Base-by-base conservation (phyloP, 2,329 filamentous ascomycete species). In the Cercospora citrullina region DNA sequence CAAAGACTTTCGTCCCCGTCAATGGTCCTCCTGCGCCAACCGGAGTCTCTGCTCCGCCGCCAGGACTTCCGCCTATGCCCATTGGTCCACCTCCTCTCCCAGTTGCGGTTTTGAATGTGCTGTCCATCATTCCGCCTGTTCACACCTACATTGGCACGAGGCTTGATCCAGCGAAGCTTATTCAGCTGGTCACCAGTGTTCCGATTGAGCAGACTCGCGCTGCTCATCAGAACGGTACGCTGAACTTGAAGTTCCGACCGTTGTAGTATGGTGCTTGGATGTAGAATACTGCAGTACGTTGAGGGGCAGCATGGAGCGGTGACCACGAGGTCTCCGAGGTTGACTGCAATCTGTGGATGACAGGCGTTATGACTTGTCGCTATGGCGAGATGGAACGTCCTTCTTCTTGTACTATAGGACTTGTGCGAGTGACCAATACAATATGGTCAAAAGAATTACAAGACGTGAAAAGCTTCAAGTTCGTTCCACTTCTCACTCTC, bases 41-140 rank as follows among this genome's bases (percentile, higher is more conserved):
- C 53, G 86, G 88, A 63, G 82, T 89, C 60, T 84, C 84, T 51
- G 85, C 86, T 72, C 79, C 89, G 31, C 67, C 75, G 5, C 73
- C 67, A 18, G 67, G 67, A 39, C 23, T 68, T 55, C 63, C 71
- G 71, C 65, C 89, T 96, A 10, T 93, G 39, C 65, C 88, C 89
- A 72, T 89, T 94, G 69, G 89, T 96, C 12, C 93, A 10, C 86
- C 90, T 2, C 89, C 91, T 0, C 85, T 97, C 42, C 92, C 94
- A 30, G 88, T 91, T 48, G 86, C 88, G 64, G 82, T 89, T 60
- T 84, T 85, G 39, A 84, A 85, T 72, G 79, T 89, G 26, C 60
- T 78, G 21, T 68, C 71, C 30, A 69, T 73, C 23, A 89, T 97
- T 9, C 93, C 93, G 0, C 84, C 87, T 0, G 86, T 91, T 0